Evolutionary conservation across 345 rosid genomes (phyloP).

Genomic region (Passiflora organensis): DNA sequence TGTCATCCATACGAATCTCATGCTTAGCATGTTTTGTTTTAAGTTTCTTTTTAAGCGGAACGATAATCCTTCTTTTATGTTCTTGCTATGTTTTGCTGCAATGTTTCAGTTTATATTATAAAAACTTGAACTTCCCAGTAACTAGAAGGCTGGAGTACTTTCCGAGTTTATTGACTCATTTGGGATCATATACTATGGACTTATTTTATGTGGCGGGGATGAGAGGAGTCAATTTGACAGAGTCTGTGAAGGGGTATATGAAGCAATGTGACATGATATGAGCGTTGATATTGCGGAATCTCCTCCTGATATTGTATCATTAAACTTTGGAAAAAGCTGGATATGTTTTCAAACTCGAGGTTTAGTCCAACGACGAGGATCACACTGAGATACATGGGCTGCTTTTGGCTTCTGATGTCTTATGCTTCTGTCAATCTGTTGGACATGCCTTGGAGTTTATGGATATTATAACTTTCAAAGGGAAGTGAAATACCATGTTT

Average conservation of each 20-base stretch:
- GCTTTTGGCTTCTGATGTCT: no score
- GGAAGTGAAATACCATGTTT: no score
- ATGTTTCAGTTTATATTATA: no score
- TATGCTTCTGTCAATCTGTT: no score
- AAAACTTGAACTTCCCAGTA: no score
- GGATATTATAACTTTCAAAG: no score
- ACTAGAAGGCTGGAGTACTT: no score
- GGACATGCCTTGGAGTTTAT: no score
- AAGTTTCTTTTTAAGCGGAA: slow-evolving; percentile 44
- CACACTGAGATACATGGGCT: no score
- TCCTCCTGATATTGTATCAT: slow-evolving; percentile 51
- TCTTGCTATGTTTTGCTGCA: slow-evolving; percentile 74
- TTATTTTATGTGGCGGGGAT: slow-evolving; percentile 45
- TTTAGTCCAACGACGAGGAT: slow-evolving; percentile 45
- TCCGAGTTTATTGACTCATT: slow-evolving; percentile 50
- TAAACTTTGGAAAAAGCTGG: slow-evolving; percentile 36
- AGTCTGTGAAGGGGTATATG: slow-evolving; percentile 67
- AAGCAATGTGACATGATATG: slow-evolving; percentile 78
- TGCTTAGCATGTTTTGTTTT: slow-evolving; percentile 89
- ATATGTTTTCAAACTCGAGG: slow-evolving; percentile 45
- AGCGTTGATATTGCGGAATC: slow-evolving; percentile 40
- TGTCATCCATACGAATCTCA: slow-evolving; percentile 77
- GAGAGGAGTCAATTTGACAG: slow-evolving; percentile 51
- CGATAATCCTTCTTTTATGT: slow-evolving; percentile 18
- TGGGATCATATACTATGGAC: slow-evolving; percentile 68